Conservation (phyloP, 2,329 filamentous ascomycete species). For the Xylariales sp. region DNA sequence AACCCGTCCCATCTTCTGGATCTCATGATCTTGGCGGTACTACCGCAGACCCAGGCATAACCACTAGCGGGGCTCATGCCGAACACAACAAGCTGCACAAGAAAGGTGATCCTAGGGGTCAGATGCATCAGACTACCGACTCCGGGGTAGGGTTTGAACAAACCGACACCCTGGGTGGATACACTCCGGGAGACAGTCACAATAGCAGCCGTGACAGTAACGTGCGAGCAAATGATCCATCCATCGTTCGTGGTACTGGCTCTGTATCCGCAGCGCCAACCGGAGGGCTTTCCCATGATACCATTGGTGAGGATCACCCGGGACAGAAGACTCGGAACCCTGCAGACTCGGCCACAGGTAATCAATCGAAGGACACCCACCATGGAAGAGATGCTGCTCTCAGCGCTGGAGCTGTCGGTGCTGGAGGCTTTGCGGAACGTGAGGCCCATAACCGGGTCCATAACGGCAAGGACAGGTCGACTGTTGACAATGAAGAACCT, state of each 20-base stretch:
- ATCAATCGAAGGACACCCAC: too few relatives aligned
- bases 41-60: neutral
- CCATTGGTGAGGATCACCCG: neutral
- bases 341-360: too few relatives aligned
- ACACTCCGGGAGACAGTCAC: too few relatives aligned
- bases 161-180: too few relatives aligned
- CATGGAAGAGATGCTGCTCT: too few relatives aligned
- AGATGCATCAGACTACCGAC: too few relatives aligned
- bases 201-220: too few relatives aligned
- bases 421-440: neutral
- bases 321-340: neutral
- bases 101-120: constrained; percentile 1
- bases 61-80: neutral
- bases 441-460: neutral
- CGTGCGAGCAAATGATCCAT: too few relatives aligned
- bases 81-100: constrained; percentile 6
- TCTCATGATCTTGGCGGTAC: neutral
- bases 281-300: neutral
- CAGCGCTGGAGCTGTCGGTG: too few relatives aligned
- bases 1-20: neutral
- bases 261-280: neutral
- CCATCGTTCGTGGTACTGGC: neutral
- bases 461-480: constrained; percentile 11
- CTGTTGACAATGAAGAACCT: constrained; percentile 15
- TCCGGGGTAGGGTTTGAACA: too few relatives aligned